These are phyloP conservation scores for Alternaria sp. DNA, from an alignment of 2,329 filamentous ascomycete genomes.

Conservation along the genomic window DNA sequence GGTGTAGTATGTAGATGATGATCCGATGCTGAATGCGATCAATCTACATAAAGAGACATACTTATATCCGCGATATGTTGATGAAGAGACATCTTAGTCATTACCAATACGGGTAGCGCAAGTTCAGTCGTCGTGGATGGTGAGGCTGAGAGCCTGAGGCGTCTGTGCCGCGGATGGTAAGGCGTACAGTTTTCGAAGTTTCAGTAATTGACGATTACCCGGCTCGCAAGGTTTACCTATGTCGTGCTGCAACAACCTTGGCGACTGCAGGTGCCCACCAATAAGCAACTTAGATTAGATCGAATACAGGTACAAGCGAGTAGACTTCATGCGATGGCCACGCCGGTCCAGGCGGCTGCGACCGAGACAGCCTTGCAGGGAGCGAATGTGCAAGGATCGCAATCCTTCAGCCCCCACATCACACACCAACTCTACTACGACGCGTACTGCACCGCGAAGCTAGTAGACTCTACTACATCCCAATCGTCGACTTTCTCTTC, in stretches of 20 bases:
- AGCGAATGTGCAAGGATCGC: neutral
- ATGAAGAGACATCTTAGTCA: constrained; percentile 12
- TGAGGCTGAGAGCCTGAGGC: constrained; percentile 22
- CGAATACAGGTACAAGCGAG: too few relatives aligned
- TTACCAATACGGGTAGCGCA: constrained; percentile 2
- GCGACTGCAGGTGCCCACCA: neutral
- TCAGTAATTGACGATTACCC: neutral
- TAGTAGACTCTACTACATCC: neutral
- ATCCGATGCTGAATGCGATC: neutral
- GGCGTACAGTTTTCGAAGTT: neutral
- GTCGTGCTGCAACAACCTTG: neutral
- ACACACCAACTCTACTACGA: neutral
- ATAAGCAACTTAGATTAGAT: neutral
- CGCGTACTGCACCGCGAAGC: neutral
- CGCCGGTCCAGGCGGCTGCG: neutral
- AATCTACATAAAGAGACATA: constrained; percentile 12
- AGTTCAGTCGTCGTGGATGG: constrained; percentile 12
- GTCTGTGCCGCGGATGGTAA: neutral
- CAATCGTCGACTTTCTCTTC: neutral
- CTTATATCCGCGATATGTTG: neutral
- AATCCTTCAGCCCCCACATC: neutral
- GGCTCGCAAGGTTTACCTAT: neutral
- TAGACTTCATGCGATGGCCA: neutral
- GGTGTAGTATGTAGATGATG: constrained; percentile 3
- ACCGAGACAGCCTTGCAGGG: neutral